These are phyloP conservation scores for Ceratocystis lukuohia DNA, from an alignment of 2,329 filamentous ascomycete species.

Conservation along the genomic window DNA sequence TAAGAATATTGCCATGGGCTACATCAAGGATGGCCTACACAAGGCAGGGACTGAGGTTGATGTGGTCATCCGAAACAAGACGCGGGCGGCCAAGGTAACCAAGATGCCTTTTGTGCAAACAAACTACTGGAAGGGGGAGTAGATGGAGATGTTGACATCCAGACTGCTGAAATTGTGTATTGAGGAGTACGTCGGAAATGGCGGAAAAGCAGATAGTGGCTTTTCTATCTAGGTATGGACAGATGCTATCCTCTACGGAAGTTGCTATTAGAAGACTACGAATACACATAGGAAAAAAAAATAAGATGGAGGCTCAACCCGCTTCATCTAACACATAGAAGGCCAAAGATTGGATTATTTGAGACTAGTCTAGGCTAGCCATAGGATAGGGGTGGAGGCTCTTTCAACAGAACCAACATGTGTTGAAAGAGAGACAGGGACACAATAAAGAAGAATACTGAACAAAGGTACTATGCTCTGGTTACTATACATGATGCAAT, in stretches of 20 bases:
- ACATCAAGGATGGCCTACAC: slow-evolving; percentile 67
- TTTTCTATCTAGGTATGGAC: background rate
- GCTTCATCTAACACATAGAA: background rate
- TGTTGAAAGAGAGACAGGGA: background rate
- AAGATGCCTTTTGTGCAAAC: slow-evolving; percentile 82
- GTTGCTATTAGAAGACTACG: background rate
- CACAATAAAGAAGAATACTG: slow-evolving; percentile 2
- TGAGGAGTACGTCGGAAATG: background rate
- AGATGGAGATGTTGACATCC: background rate
- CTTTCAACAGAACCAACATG: slow-evolving; percentile 2
- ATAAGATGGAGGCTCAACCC: slow-evolving; percentile 2
- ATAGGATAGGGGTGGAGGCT: background rate
- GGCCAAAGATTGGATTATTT: background rate
- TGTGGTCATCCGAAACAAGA: slow-evolving; percentile 63
- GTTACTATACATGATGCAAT: background rate
- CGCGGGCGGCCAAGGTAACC: slow-evolving; percentile 58
- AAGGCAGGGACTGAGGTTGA: slow-evolving; percentile 73
- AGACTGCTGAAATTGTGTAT: background rate
- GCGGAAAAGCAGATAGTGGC: background rate
- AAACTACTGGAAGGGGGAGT: slow-evolving; percentile 53
- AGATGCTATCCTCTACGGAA: background rate
- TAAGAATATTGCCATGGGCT: slow-evolving; percentile 94
- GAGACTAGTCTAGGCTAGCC: background rate
- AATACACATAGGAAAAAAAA: background rate
- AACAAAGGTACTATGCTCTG: background rate